Percentiles rank a stretch among this genome's conserved stretches.
Evolutionary conservation across 345 rosid species (phyloP).

Genomic region (Theobroma cacao): DNA sequence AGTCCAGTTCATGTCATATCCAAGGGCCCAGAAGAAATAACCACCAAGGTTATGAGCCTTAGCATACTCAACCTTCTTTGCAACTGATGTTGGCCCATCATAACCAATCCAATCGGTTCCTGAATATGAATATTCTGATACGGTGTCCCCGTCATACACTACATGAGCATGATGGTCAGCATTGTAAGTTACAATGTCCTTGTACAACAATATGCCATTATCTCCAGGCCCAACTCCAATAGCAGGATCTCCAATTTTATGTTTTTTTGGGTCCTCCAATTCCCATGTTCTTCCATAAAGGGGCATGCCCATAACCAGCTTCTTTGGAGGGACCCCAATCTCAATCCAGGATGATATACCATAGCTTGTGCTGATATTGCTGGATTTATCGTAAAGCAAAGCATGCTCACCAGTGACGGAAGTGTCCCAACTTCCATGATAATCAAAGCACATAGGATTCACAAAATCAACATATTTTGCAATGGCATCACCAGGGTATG

Average conservation of each 20-base stretch:
- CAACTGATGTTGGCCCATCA: constrained; percentile 23
- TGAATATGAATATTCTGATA: constrained; percentile 38
- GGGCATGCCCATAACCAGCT: constrained; percentile 50
- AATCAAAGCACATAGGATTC: constrained; percentile 39
- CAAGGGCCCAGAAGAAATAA: constrained; percentile 71
- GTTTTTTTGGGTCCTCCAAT: constrained; percentile 25
- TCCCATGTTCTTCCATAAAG: constrained; percentile 42
- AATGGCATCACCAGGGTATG: constrained; percentile 27
- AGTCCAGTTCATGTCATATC: constrained; percentile 45
- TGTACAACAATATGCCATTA: background rate
- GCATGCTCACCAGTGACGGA: constrained; percentile 30
- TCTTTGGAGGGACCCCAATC: constrained; percentile 28
- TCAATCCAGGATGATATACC: constrained; percentile 39
- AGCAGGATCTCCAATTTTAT: constrained; percentile 38
- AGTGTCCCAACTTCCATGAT: constrained; percentile 39
- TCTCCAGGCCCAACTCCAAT: constrained; percentile 31
- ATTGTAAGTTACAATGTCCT: background rate
- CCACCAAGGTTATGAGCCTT: constrained; percentile 53
- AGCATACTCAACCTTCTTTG: constrained; percentile 55
- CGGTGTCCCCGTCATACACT: constrained; percentile 12
- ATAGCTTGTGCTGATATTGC: constrained; percentile 31
- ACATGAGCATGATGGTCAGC: background rate
- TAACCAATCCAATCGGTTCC: constrained; percentile 44
- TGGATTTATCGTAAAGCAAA: constrained; percentile 22
- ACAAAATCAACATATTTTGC: constrained; percentile 31